Base-by-base conservation (phyloP, 2,329 filamentous ascomycete genomes). In the Biscogniauxia sp. region DNA sequence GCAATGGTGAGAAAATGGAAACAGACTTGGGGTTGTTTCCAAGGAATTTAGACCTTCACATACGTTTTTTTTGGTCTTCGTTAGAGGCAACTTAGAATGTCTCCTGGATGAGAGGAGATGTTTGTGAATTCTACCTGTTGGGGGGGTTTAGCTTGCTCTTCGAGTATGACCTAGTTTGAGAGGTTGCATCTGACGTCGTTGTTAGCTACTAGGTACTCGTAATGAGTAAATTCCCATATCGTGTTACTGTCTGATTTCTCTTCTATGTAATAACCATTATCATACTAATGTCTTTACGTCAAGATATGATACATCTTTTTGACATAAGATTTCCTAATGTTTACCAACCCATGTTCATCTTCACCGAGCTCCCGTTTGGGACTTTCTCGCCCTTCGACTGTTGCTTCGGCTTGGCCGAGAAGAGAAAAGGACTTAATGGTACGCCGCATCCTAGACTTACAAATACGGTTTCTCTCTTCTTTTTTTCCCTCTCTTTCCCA, bases 351-450 rank as follows among this genome's bases (percentile, higher is more conserved):
- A 11, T 45, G 4, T 45, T 13, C 13, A 45, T 45, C 11, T n/a
- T 45, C 37, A 45, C 37, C 37, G 37, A 45, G 37, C 37, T 45
- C 17, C 37, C n/a, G 4, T 5, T 45, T 45, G 5, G 37, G 37
- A 45, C 23, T n/a, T 45, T 45, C 15, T 61, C 55, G 45, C 11
- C 7, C 7, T 9, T 32, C 28, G 28, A 32, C 28, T 26, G 52
- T 64, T 53, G 62, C 63, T 64, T 69, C 67, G 68, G 68, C 58
- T 57, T 63, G 49, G 61, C 68, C 67, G 68, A 68, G 61, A 51
- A 57, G 53, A 25, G 32, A 32, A 54, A 61, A 52, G 54, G 54
- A n/a, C n/a, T n/a, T 56, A 66, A 62, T 65, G 59, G 50, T 51
- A 59, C 61, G 57, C 55, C 59, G 58, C 56, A 51, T 63, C 63